A percentile compares a stretch with the other conserved stretches of the same genome.
Conservation (phyloP, 2,329 filamentous ascomycete genomes). For the Fusarium concolor region DNA sequence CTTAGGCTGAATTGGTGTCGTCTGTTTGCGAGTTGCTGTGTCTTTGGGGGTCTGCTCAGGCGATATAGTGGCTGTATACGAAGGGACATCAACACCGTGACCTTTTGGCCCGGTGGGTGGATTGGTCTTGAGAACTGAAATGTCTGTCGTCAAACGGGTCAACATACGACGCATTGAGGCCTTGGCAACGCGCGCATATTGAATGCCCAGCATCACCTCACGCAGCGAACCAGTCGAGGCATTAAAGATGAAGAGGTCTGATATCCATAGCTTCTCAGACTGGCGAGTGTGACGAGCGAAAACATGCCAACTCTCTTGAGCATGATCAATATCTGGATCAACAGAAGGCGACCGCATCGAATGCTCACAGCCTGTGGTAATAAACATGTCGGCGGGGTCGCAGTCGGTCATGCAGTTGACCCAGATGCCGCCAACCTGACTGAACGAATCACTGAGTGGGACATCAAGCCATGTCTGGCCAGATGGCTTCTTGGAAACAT, state of each 20-base stretch:
- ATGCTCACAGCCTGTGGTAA: background rate
- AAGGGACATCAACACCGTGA: too few relatives aligned
- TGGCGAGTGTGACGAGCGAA: background rate
- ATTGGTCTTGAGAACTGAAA: background rate
- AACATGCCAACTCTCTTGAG: background rate
- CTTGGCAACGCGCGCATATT: background rate
- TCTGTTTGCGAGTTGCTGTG: background rate
- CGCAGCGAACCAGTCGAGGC: background rate
- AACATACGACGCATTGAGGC: background rate
- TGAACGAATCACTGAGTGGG: background rate
- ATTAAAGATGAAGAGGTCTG: constrained; percentile 14
- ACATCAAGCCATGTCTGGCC: constrained; percentile 8
- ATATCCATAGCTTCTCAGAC: background rate
- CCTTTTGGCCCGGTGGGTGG: too few relatives aligned
- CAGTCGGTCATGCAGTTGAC: constrained; percentile 8
- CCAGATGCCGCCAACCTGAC: constrained; percentile 6
- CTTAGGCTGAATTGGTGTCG: too few relatives aligned
- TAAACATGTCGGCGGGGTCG: background rate
- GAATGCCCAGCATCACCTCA: constrained; percentile 7
- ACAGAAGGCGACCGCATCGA: constrained; percentile 4
- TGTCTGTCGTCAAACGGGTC: background rate
- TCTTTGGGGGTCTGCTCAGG: background rate
- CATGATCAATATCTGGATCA: background rate
- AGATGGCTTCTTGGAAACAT: background rate
- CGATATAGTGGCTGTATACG: too few relatives aligned